A percentile compares a stretch with the other conserved stretches of the same genome.
These are phyloP conservation scores for Solanum sejunctum DNA, from an alignment of 257 asterid genomes.

Conservation along the genomic window DNA sequence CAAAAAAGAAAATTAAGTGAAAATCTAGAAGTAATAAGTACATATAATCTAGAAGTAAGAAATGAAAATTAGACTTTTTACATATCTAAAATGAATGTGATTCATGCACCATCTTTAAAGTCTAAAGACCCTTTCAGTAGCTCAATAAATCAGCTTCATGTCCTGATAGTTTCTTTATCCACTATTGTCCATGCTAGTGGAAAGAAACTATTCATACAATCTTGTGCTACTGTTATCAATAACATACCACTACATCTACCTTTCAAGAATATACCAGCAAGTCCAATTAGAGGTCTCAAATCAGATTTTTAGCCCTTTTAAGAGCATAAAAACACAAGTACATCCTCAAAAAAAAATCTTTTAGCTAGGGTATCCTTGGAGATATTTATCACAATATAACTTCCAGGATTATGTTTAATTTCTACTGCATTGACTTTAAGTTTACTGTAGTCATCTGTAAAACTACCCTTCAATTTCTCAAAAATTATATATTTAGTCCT, in stretches of 20 bases:
- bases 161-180: neutral
- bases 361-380: neutral
- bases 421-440: neutral
- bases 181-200: neutral
- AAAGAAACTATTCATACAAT: neutral
- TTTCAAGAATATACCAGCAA: neutral
- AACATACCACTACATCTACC: neutral
- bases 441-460: neutral
- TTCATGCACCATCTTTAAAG: no score
- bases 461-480: neutral
- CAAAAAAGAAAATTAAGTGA: no score
- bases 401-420: neutral
- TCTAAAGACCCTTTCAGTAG: neutral
- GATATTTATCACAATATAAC: neutral
- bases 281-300: neutral
- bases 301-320: neutral
- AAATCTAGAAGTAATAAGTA: neutral
- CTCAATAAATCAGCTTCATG: neutral
- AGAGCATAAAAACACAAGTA: neutral
- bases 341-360: neutral
- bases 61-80: neutral
- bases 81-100: neutral
- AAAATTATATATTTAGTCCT: neutral
- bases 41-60: no score
- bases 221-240: neutral